Evolutionary conservation across 345 rosid genomes (phyloP), one percentile per base, ranked within the genome.

Genomic region (Gossypium sturtianum): DNA sequence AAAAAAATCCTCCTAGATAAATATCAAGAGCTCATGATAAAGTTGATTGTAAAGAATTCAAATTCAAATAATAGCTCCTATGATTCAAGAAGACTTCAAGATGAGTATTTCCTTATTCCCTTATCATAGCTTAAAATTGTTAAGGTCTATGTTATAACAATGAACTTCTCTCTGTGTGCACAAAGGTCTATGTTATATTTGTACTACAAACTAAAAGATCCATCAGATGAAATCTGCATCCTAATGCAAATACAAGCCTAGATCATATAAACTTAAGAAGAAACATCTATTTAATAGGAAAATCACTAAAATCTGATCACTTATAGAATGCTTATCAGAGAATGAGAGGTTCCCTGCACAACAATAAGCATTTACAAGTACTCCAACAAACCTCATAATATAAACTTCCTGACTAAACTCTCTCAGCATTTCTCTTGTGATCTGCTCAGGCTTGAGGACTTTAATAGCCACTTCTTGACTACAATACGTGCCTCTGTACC

Each of bases 381-480:
- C 44, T 80, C 67, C 64, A 70, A 80, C 88, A 75, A 76, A 95
- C 98, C 98, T 91, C 98, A 95, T 89, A 66, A 93, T 91, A 80
- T 90, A 95, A 54, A 93, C 97, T 87, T 95, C 99, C 82, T 93
- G 99, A 66, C 94, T 86, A 76, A 95, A 95, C 78, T 93, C 98
- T 77, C 88, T 82, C 69, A 93, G 84, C 90, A 89, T 87, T 78
- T 91, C 94, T 9, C 87, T 74, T 41, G 86, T 89, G 64, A 90
- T 93, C 78, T 82, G 85, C 82, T 94, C 98, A 68, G 91, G 89
- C 86, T 95, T 93, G 60, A 95, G 88, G 68, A 93, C 79, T 82
- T 95, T 95, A 81, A 95, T 82, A 61, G 99, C 99, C 71, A 93
- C 98, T 76, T 95, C 99, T 78, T 95, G 99, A 87, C 97, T 89